Evolutionary conservation across 179 eudicot genomes (phyloP), one percentile per base, ranked within the genome.

Genomic region (Corrigiola litoralis): DNA sequence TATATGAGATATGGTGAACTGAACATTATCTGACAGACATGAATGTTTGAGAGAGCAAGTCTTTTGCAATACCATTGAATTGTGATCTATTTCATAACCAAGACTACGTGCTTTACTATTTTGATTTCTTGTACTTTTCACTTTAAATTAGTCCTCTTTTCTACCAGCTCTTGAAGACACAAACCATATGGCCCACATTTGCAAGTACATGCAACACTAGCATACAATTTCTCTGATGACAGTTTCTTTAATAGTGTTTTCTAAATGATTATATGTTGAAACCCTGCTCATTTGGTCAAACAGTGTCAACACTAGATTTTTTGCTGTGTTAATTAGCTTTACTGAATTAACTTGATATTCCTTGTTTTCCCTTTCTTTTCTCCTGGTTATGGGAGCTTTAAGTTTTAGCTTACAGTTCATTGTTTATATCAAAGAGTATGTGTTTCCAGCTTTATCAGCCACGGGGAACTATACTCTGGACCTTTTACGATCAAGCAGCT

Each of bases 401-500:
- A 12, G 5, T 24, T n/a, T 6, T 23, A 16, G 20, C 14, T 42
- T 11, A 7, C 10, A 46, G 58, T 33, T 61, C 7, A 2, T 4
- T 21, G 31, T 61, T 66, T 29, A 65, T 11, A 60, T 32, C 40
- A 21, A 31, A 20, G 27, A 54, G 23, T 47, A 6, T 58, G 5
- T 56, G 16, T 71, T 41, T 67, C 36, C 76, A 83, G 88, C 75
- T 68, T 68, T 85, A 40, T 51, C 60, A 68, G 84, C 81, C 40
- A 66, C 89, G 50, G 74, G 72, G 55, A 77, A 65, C 71, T 66
- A 75, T 73, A 77, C 82, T 60, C 56, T 75, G 69, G 86, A 70
- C 58, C 41, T 79, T 32, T 68, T 82, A 55, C 79, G 67, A 65
- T 78, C 85, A 46, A 76, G 74, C 58, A 69, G 69, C 61, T 68